Evolutionary conservation across 306 rosid species (phyloP).

Genomic region (Cyamopsis tetragonoloba): DNA sequence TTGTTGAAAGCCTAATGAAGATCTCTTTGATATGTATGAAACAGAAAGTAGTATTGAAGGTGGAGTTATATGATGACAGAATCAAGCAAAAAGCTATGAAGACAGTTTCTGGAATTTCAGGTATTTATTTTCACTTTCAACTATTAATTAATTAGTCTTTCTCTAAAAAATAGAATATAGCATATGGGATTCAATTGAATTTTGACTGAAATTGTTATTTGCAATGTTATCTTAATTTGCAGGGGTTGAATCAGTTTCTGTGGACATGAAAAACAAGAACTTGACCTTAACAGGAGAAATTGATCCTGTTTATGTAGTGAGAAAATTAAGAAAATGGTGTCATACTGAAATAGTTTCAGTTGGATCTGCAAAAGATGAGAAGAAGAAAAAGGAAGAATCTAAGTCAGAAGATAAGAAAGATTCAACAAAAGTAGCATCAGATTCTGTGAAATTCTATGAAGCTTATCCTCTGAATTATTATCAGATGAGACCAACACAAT

Average conservation of each 20-base stretch:
- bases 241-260: constrained; percentile 59
- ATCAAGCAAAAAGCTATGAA: constrained; percentile 51
- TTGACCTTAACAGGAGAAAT: constrained; percentile 49
- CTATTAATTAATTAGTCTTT: too few species aligned
- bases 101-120: constrained; percentile 44
- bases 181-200: neutral
- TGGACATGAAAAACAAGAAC: constrained; percentile 50
- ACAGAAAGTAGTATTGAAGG: constrained; percentile 55
- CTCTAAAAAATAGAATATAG: too few species aligned
- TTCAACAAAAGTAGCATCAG: neutral
- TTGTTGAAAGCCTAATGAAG: too few species aligned
- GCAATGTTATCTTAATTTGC: neutral
- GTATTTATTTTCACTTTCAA: constrained; percentile 17
- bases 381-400: too few species aligned
- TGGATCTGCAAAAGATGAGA: constrained; percentile 52
- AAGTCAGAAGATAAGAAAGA: too few species aligned
- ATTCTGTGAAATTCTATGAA: neutral
- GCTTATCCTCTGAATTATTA: neutral
- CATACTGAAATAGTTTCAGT: constrained; percentile 41
- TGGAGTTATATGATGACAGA: constrained; percentile 37
- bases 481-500: neutral
- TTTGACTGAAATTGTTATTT: neutral
- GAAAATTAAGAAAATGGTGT: constrained; percentile 49
- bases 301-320: constrained; percentile 48
- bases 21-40: neutral